phyloP scores from a whole-genome alignment of 2,329 filamentous ascomycete species.

The Sporothrix inflata region DNA sequence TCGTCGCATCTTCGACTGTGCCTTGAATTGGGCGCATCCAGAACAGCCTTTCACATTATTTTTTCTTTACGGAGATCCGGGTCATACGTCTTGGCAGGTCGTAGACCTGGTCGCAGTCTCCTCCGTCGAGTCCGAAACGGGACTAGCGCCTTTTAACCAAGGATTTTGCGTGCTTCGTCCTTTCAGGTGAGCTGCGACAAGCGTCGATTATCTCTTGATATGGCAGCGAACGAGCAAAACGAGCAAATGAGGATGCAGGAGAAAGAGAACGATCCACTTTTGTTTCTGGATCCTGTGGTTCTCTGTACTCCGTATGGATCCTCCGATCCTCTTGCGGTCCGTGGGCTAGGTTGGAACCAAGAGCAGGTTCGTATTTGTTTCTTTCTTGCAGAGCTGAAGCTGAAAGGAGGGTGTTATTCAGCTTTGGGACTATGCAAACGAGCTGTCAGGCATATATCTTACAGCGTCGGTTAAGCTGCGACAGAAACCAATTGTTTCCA shows the following conservation, averaged over 20 bases:
- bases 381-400: not conserved
- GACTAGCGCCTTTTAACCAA: slow-evolving; percentile 1
- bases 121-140: not conserved
- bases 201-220: not conserved
- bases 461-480: not conserved
- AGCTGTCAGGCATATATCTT: not conserved
- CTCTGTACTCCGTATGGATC: no score
- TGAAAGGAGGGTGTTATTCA: slow-evolving; percentile 23
- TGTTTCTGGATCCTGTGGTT: not conserved
- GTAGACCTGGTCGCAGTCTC: not conserved
- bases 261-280: not conserved
- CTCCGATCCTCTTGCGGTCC: not conserved
- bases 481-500: not conserved
- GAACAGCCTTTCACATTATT: not conserved
- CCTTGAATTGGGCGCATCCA: not conserved
- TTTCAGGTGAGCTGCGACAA: not conserved
- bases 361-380: not conserved
- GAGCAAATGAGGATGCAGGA: not conserved
- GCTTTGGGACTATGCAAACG: slow-evolving; percentile 2
- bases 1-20: slow-evolving; percentile 4
- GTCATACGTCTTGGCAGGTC: no score
- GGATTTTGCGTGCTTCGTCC: not conserved
- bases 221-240: not conserved
- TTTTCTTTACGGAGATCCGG: not conserved
- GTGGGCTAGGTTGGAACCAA: not conserved